Percentiles rank a stretch among this genome's conserved stretches.
Conservation (phyloP, 2,329 filamentous ascomycete genomes). For the Calonectria pteridis region DNA sequence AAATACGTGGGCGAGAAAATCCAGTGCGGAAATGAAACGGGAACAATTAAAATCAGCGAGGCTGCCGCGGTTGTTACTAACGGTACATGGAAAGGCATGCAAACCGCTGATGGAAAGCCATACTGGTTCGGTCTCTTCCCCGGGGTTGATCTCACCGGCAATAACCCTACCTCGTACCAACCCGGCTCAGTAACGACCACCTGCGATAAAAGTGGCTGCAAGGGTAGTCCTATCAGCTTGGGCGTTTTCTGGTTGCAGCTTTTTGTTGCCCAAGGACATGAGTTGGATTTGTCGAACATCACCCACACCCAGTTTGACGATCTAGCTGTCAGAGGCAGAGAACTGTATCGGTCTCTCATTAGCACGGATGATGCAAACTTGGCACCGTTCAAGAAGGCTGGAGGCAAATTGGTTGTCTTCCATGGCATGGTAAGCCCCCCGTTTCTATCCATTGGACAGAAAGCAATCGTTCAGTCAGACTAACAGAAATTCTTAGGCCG, state of each 20-base stretch:
- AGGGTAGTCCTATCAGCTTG: background rate
- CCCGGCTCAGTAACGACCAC: background rate
- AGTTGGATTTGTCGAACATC: background rate
- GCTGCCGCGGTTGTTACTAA: constrained; percentile 1
- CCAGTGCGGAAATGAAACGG: background rate
- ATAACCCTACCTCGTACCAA: background rate
- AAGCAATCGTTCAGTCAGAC: background rate
- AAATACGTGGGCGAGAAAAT: background rate
- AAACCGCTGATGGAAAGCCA: background rate
- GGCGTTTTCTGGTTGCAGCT: constrained; percentile 1
- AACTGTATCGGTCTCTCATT: background rate
- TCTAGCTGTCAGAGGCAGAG: background rate
- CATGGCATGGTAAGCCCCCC: background rate
- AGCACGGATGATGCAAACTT: background rate
- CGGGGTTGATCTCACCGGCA: background rate
- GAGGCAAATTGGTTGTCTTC: background rate
- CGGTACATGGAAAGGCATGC: constrained; percentile 6
- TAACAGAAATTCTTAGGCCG: background rate
- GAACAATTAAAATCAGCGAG: background rate
- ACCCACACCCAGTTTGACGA: background rate
- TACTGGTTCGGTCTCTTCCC: background rate
- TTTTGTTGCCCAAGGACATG: background rate
- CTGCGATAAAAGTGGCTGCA: background rate
- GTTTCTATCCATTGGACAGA: background rate
- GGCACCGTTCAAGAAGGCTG: background rate